Conservation (phyloP, 1,284 basidiomycete species). For the Tylopilus orsonianus region DNA sequence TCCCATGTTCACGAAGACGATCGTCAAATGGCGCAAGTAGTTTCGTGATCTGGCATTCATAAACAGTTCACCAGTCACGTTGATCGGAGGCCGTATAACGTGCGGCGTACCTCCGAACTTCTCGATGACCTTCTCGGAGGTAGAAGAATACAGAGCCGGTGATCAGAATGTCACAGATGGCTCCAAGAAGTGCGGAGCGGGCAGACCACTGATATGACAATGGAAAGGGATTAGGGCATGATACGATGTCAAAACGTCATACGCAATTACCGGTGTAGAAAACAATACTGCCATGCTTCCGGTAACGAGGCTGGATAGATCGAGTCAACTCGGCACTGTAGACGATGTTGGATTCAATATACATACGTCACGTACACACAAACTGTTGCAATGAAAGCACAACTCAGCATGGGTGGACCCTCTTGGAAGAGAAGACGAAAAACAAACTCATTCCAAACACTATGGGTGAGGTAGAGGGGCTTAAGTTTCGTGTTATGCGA, state of each 20-base stretch:
- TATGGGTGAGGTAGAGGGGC: background rate
- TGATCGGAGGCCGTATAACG: background rate
- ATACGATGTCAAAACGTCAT: background rate
- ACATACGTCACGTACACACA: conserved; percentile 3
- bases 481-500: background rate
- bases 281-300: background rate
- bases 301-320: conserved; percentile 1
- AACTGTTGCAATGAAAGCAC: background rate
- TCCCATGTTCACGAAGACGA: conserved; percentile 21
- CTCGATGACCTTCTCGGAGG: conserved; percentile 13
- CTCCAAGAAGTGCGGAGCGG: conserved; percentile 13
- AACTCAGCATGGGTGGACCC: too few species aligned
- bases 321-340: background rate
- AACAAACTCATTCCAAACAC: conserved; percentile 12
- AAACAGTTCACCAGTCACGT: too few species aligned
- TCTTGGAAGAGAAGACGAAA: too few species aligned
- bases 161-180: conserved; percentile 14
- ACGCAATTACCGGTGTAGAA: background rate
- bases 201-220: conserved; percentile 14
- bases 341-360: background rate
- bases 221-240: background rate
- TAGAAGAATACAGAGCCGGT: conserved; percentile 24
- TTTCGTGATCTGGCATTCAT: conserved; percentile 8
- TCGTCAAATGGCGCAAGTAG: conserved; percentile 11
- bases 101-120: conserved; percentile 5